These are phyloP conservation scores for Apophysomyces variabilis DNA, from an alignment of 371 early-diverging fungal species.

Conservation along the genomic window DNA sequence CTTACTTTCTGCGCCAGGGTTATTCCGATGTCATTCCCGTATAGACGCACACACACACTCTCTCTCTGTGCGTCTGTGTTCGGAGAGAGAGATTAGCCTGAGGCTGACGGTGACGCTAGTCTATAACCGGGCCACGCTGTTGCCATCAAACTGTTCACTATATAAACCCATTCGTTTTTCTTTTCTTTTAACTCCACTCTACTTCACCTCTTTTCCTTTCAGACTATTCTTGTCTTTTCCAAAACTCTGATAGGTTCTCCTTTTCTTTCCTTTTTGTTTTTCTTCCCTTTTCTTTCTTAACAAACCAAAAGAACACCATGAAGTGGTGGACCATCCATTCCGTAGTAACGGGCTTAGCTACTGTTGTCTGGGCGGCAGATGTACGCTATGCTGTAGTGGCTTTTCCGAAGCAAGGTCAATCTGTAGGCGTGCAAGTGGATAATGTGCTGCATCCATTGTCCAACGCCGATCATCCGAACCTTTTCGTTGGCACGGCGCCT, in stretches of 20 bases:
- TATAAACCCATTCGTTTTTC: too few relatives aligned
- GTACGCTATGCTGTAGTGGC: conserved; percentile 48
- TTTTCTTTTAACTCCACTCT: not conserved
- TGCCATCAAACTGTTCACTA: too few relatives aligned
- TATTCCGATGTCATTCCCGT: too few relatives aligned
- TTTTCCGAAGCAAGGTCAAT: conserved; percentile 37
- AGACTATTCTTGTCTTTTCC: too few relatives aligned
- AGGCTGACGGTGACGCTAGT: not conserved
- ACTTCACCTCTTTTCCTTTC: not conserved
- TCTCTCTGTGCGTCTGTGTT: not conserved
- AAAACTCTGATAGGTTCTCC: not conserved
- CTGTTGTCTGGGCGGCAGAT: conserved; percentile 30
- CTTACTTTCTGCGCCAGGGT: too few relatives aligned
- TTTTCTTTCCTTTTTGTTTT: not conserved
- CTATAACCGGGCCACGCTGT: not conserved
- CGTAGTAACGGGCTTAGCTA: not conserved
- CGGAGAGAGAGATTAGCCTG: not conserved
- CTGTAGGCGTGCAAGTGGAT: conserved; percentile 36
- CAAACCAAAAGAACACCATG: not conserved
- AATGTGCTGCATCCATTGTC: conserved; percentile 29
- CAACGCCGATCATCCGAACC: conserved; percentile 24
- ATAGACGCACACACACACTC: too few relatives aligned
- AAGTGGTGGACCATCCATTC: conserved; percentile 5
- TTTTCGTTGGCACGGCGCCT: conserved; percentile 41
- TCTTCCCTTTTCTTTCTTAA: conserved; percentile 3